Conservation (phyloP, 148 eudicot species). For the Suaeda aralocaspica region DNA sequence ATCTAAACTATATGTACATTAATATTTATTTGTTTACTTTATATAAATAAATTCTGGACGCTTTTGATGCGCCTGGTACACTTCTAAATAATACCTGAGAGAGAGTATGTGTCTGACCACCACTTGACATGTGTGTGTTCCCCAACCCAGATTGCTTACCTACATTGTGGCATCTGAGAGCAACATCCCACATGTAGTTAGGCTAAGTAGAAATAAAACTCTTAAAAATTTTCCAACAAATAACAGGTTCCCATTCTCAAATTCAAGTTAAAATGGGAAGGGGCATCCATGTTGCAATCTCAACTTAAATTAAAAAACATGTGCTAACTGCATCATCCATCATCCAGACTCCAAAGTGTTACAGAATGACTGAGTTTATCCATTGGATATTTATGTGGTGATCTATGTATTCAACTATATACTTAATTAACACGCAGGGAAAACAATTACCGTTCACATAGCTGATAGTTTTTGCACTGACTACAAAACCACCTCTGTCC, state of each 20-base stretch:
- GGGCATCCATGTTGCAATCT: not conserved
- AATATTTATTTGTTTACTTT: too few relatives aligned
- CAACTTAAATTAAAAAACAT: not conserved
- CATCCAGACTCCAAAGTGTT: not conserved
- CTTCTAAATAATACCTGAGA: conserved; percentile 38
- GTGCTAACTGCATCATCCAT: not conserved
- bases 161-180: conserved; percentile 51
- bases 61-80: too few relatives aligned
- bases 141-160: conserved; percentile 23
- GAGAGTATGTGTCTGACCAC: conserved; percentile 60
- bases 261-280: not conserved
- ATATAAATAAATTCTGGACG: too few relatives aligned
- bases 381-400: not conserved
- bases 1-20: too few relatives aligned
- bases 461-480: conserved; percentile 61
- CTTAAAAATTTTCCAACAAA: not conserved
- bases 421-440: not conserved
- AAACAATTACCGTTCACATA: conserved; percentile 57
- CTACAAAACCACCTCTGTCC: conserved; percentile 67
- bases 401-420: not conserved
- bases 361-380: too few relatives aligned
- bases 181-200: conserved; percentile 12
- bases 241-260: not conserved
- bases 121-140: conserved; percentile 41
- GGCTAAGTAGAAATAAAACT: not conserved